A percentile compares a stretch with the other conserved stretches of the same genome.
phyloP scores from a whole-genome alignment of 176 grass and related monocot species.

The Carex scoparia region DNA sequence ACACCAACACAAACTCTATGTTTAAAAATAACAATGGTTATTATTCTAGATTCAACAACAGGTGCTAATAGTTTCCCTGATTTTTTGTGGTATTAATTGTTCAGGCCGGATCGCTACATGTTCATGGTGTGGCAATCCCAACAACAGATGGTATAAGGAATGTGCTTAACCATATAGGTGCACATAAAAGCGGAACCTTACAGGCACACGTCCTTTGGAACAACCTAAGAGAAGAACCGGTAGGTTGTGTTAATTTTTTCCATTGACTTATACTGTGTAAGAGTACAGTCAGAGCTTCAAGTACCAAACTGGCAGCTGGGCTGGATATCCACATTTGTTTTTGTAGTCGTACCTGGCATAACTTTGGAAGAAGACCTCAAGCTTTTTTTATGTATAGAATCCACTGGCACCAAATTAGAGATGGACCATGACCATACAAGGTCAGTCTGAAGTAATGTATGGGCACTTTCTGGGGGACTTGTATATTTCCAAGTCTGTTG shows the following conservation, averaged over 20 bases:
- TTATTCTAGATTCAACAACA: neutral
- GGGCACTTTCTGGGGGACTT: neutral
- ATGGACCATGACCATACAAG: neutral
- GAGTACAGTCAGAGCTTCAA: neutral
- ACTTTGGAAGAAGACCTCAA: neutral
- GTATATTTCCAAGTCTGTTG: neutral
- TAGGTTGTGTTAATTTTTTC: slow-evolving; percentile 31
- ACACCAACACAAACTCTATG: neutral
- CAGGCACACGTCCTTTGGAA: slow-evolving; percentile 79
- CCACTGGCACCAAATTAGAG: neutral
- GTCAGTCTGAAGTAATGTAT: neutral
- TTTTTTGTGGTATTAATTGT: slow-evolving; percentile 8
- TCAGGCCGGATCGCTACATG: slow-evolving; percentile 76
- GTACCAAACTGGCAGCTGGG: neutral
- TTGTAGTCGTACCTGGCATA: neutral
- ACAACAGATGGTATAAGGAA: slow-evolving; percentile 88
- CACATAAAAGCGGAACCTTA: slow-evolving; percentile 55
- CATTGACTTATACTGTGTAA: slow-evolving; percentile 5
- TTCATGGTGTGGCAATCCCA: slow-evolving; percentile 99
- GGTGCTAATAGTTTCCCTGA: neutral
- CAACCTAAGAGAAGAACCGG: slow-evolving; percentile 94
- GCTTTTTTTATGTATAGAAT: neutral
- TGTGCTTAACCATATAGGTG: slow-evolving; percentile 89
- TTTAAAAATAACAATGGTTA: neutral
- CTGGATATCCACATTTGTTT: neutral